phyloP scores from a whole-genome alignment of 2,329 filamentous ascomycete genomes.

The Ceratocystis eucalypticola region DNA sequence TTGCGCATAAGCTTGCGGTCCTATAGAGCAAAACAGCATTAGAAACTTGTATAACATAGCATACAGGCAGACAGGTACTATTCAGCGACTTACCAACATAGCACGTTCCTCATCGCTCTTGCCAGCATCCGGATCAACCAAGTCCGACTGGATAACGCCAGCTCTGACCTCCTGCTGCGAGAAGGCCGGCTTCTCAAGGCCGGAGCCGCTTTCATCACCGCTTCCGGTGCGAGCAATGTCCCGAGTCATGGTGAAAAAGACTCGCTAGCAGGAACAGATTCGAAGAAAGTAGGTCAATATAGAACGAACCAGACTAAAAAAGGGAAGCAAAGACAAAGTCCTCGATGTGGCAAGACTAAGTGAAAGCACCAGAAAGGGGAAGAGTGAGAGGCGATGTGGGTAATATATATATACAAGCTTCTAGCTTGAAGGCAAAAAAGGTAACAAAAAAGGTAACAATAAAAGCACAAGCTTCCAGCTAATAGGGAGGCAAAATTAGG shows the following conservation, averaged over 20 bases:
- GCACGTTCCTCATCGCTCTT: slow-evolving; percentile 49
- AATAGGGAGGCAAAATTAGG: background rate
- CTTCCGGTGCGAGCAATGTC: slow-evolving; percentile 14
- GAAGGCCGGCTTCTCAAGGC: slow-evolving; percentile 13
- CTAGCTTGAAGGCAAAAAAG: background rate
- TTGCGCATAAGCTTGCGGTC: slow-evolving; percentile 49
- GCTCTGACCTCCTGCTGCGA: slow-evolving; percentile 8
- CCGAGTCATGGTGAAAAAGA: slow-evolving; percentile 2
- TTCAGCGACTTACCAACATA: slow-evolving; percentile 37
- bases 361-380: background rate
- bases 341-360: background rate
- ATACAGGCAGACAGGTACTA: background rate
- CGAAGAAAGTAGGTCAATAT: background rate
- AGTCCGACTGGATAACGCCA: slow-evolving; percentile 1
- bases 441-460: background rate
- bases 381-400: background rate
- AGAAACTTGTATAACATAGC: background rate
- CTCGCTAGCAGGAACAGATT: background rate
- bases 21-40: slow-evolving; percentile 27
- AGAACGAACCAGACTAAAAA: background rate
- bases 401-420: background rate
- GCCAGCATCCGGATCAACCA: slow-evolving; percentile 41
- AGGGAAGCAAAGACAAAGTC: background rate
- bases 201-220: slow-evolving; percentile 15
- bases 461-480: background rate